These are phyloP conservation scores for Tuber microsphaerosporum DNA, from an alignment of 495 filamentous ascomycete genomes.

Conservation along the genomic window DNA sequence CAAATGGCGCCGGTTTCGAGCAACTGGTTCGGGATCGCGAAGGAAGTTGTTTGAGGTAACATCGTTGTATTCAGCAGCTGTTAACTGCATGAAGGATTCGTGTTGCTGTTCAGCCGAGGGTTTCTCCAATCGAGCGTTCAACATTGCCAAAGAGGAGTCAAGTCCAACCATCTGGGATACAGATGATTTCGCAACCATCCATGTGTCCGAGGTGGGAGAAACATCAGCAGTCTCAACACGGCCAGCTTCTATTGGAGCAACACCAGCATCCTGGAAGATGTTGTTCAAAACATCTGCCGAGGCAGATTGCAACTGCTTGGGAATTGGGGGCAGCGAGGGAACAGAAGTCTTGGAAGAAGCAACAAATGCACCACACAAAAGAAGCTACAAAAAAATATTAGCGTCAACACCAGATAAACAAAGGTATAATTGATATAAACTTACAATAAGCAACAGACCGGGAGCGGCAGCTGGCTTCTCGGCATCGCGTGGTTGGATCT, in stretches of 20 bases:
- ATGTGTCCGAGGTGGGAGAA: slow-evolving; percentile 29
- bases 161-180: slow-evolving; percentile 41
- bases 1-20: slow-evolving; percentile 60
- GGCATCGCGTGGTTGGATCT: slow-evolving; percentile 49
- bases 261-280: slow-evolving; percentile 73
- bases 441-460: slow-evolving; percentile 56
- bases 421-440: slow-evolving; percentile 9
- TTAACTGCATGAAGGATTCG: slow-evolving; percentile 80
- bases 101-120: slow-evolving; percentile 79
- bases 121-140: slow-evolving; percentile 45
- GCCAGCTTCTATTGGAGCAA: slow-evolving; percentile 42
- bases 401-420: slow-evolving; percentile 16
- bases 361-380: slow-evolving; percentile 93
- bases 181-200: slow-evolving; percentile 40
- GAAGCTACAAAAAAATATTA: slow-evolving; percentile 55
- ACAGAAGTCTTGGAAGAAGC: slow-evolving; percentile 66
- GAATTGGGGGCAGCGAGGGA: slow-evolving; percentile 71
- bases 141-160: slow-evolving; percentile 38
- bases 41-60: slow-evolving; percentile 66
- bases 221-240: slow-evolving; percentile 38
- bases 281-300: slow-evolving; percentile 83
- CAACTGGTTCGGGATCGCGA: slow-evolving; percentile 47
- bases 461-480: slow-evolving; percentile 60
- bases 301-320: slow-evolving; percentile 86
- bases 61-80: slow-evolving; percentile 80